Percentiles rank a stretch among this genome's conserved stretches.
phyloP scores from a whole-genome alignment of 805 yeast genomes.

The Kazachstania africana region DNA sequence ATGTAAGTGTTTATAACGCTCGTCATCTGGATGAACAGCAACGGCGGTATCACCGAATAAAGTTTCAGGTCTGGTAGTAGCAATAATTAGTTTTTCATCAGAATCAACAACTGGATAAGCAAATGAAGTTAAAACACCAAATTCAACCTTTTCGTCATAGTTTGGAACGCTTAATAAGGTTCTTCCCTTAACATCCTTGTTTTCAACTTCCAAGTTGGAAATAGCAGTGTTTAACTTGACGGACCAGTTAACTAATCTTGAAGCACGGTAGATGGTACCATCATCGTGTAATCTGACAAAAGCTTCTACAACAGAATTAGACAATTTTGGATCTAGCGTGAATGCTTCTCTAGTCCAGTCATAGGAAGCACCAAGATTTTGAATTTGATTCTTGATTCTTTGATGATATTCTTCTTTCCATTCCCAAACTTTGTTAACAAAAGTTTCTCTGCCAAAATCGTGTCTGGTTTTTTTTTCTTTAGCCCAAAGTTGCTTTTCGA shows the following conservation, averaged over 20 bases:
- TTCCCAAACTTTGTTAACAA: slow-evolving; percentile 85
- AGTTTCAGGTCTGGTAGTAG: slow-evolving; percentile 98
- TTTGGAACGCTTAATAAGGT: slow-evolving; percentile 79
- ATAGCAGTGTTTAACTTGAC: slow-evolving; percentile 89
- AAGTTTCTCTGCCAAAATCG: slow-evolving; percentile 87
- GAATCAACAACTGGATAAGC: slow-evolving; percentile 81
- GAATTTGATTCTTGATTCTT: slow-evolving; percentile 74
- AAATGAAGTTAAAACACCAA: slow-evolving; percentile 93
- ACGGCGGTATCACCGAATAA: slow-evolving; percentile 95
- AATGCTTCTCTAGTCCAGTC: slow-evolving; percentile 95
- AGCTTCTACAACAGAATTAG: slow-evolving; percentile 78
- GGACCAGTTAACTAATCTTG: slow-evolving; percentile 93
- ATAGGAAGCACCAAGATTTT: slow-evolving; percentile 88
- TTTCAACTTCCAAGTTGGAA: slow-evolving; percentile 92
- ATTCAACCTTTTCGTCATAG: slow-evolving; percentile 81
- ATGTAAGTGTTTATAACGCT: slow-evolving; percentile 86
- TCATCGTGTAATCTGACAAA: slow-evolving; percentile 88
- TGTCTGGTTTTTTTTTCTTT: slow-evolving; percentile 82
- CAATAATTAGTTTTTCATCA: slow-evolving; percentile 80
- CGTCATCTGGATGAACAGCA: slow-evolving; percentile 94
- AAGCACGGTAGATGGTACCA: slow-evolving; percentile 88
- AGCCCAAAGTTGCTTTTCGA: slow-evolving; percentile 90
- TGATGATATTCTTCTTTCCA: slow-evolving; percentile 93
- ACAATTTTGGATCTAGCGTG: slow-evolving; percentile 70
- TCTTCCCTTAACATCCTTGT: slow-evolving; percentile 76